A percentile compares a stretch with the other conserved stretches of the same genome.
Conservation (phyloP, 1,284 basidiomycete species). For the Moesziomyces antarcticus region DNA sequence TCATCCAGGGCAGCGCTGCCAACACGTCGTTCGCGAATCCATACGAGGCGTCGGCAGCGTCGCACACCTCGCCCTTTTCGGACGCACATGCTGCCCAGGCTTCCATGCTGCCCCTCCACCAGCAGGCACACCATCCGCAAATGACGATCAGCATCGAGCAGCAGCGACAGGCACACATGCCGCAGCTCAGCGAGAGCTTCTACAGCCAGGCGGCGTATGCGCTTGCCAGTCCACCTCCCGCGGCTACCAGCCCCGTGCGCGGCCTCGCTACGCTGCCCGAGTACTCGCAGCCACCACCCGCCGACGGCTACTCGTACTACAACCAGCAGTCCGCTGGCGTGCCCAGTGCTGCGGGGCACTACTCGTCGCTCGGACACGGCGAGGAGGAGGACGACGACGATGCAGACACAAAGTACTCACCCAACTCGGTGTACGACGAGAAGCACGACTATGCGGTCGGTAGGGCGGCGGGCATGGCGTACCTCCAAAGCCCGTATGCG, state of each 20-base stretch:
- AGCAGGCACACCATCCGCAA: conserved; percentile 27
- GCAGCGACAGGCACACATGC: conserved; percentile 18
- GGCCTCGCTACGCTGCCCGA: conserved; percentile 19
- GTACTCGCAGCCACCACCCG: conserved; percentile 12
- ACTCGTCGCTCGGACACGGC: conserved; percentile 27
- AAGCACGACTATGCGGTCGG: conserved; percentile 26
- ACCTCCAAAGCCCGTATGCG: conserved; percentile 37
- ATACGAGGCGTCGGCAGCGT: conserved; percentile 19
- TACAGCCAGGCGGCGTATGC: conserved; percentile 59
- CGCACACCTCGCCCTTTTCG: conserved; percentile 27
- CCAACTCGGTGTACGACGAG: conserved; percentile 33
- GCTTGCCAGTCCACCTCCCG: conserved; percentile 25
- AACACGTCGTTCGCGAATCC: conserved; percentile 32
- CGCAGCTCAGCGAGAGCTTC: conserved; percentile 58
- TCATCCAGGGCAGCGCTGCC: conserved; percentile 25
- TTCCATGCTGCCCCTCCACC: conserved; percentile 20
- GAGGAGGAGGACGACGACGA: conserved; percentile 38
- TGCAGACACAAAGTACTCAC: conserved; percentile 41
- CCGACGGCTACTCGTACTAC: conserved; percentile 30
- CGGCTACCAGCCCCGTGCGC: conserved; percentile 3
- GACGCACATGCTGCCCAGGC: conserved; percentile 11
- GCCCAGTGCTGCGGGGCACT: conserved; percentile 25
- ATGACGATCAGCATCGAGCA: conserved; percentile 38
- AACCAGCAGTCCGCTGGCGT: conserved; percentile 7
- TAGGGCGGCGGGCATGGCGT: conserved; percentile 14